Percentiles rank a stretch among this genome's conserved stretches.
These are phyloP conservation scores for Aspergillus caelatus DNA, from an alignment of 2,329 filamentous ascomycete genomes.

Conservation along the genomic window DNA sequence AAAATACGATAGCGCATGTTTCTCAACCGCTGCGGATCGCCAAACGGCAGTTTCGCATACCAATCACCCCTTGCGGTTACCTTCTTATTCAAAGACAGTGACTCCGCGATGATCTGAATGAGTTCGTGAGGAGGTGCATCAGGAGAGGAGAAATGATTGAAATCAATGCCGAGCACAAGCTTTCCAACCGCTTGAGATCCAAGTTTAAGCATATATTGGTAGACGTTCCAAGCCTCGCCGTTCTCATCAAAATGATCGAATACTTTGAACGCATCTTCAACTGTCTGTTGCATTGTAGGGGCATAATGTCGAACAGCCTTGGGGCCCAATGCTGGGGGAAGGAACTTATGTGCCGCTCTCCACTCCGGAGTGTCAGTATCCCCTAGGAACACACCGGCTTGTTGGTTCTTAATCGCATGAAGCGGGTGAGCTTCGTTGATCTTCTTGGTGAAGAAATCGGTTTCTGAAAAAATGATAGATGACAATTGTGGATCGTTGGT, in stretches of 20 bases:
- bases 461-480: slow-evolving; percentile 52
- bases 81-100: slow-evolving; percentile 62
- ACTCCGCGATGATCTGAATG: slow-evolving; percentile 54
- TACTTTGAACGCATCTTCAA: slow-evolving; percentile 54
- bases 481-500: slow-evolving; percentile 56
- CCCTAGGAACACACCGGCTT: slow-evolving; percentile 35
- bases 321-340: slow-evolving; percentile 61
- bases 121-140: slow-evolving; percentile 57
- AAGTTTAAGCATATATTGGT: slow-evolving; percentile 55
- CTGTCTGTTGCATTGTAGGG: slow-evolving; percentile 59
- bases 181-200: slow-evolving; percentile 49
- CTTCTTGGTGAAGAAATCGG: slow-evolving; percentile 57
- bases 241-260: slow-evolving; percentile 54
- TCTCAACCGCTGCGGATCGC: slow-evolving; percentile 53
- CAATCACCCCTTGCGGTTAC: slow-evolving; percentile 57
- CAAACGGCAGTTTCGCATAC: slow-evolving; percentile 62
- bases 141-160: slow-evolving; percentile 46
- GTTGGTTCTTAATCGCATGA: slow-evolving; percentile 27
- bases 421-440: slow-evolving; percentile 45
- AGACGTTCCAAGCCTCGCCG: slow-evolving; percentile 52
- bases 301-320: slow-evolving; percentile 65
- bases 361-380: slow-evolving; percentile 38
- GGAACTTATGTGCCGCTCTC: slow-evolving; percentile 60
- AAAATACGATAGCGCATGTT: slow-evolving; percentile 15
- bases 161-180: slow-evolving; percentile 47